phyloP scores from a whole-genome alignment of 495 filamentous ascomycete species.

The Daldinia bambusicola region DNA sequence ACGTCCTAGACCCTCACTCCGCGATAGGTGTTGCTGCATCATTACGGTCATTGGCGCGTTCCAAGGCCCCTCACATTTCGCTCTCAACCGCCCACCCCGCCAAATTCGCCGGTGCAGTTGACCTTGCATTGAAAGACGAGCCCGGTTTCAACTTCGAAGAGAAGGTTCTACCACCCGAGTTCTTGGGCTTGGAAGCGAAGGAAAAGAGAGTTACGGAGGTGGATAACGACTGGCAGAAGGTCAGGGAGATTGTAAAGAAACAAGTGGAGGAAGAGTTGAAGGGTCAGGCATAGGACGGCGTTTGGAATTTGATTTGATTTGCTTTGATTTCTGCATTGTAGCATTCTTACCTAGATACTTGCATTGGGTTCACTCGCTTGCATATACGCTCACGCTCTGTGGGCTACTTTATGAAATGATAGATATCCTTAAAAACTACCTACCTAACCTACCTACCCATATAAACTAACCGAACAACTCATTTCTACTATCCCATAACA shows the following conservation, averaged over 20 bases:
- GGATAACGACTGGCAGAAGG: constrained; percentile 60
- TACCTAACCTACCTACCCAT: too few species aligned
- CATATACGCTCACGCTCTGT: neutral
- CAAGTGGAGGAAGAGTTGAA: constrained; percentile 66
- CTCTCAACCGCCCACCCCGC: constrained; percentile 94
- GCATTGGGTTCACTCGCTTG: constrained; percentile 15
- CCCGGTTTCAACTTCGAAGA: constrained; percentile 73
- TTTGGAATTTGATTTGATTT: constrained; percentile 18
- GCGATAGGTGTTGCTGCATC: constrained; percentile 85
- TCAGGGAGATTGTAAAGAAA: constrained; percentile 64
- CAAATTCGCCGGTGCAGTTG: constrained; percentile 86
- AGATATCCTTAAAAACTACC: neutral
- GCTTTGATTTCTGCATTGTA: constrained; percentile 3
- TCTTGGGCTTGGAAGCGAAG: constrained; percentile 75
- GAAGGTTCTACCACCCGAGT: constrained; percentile 79
- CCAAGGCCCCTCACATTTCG: constrained; percentile 71
- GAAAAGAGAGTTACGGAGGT: constrained; percentile 68
- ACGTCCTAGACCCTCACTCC: constrained; percentile 92
- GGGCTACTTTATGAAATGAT: constrained; percentile 11
- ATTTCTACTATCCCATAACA: too few species aligned
- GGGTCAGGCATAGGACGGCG: constrained; percentile 39
- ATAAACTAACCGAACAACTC: neutral
- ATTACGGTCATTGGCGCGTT: constrained; percentile 68
- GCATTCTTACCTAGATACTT: constrained; percentile 25
- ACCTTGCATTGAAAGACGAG: constrained; percentile 73